Evolutionary conservation across 2,329 filamentous ascomycete species (phyloP).

Genomic region (Stachybotrys elegans): DNA sequence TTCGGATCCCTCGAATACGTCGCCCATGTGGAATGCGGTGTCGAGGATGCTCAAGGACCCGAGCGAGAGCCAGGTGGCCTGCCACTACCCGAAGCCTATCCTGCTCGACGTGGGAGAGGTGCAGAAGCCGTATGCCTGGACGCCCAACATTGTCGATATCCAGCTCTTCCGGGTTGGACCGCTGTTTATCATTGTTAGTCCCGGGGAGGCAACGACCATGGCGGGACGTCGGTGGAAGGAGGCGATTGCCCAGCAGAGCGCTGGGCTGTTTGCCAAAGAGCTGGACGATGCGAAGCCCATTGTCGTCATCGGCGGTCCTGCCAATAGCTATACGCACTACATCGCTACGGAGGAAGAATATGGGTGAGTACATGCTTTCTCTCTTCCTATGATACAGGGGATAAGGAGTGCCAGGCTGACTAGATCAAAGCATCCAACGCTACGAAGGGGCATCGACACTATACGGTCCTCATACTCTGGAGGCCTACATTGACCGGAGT

Average conservation of each 20-base stretch:
- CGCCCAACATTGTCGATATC: conserved; percentile 83
- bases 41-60: conserved; percentile 66
- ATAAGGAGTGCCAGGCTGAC: too few species aligned
- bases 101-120: conserved; percentile 82
- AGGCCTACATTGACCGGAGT: conserved; percentile 80
- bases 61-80: conserved; percentile 61
- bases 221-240: conserved; percentile 79
- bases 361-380: conserved; percentile 17
- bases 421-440: conserved; percentile 70
- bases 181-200: conserved; percentile 76
- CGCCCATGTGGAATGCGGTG: conserved; percentile 74
- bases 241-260: conserved; percentile 53
- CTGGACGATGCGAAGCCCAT: conserved; percentile 45
- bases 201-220: conserved; percentile 90
- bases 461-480: conserved; percentile 78
- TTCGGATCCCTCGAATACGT: conserved; percentile 61
- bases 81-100: conserved; percentile 78
- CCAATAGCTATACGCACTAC: conserved; percentile 83
- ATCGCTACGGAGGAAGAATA: conserved; percentile 67
- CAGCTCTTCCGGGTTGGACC: conserved; percentile 80
- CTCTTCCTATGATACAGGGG: too few species aligned
- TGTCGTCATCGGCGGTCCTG: conserved; percentile 79
- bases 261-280: conserved; percentile 33
- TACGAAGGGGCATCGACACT: conserved; percentile 90
- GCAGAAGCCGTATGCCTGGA: conserved; percentile 72